Evolutionary conservation across 768 basidiomycete species (phyloP).

Genomic region (Hypholoma sublateritium): DNA sequence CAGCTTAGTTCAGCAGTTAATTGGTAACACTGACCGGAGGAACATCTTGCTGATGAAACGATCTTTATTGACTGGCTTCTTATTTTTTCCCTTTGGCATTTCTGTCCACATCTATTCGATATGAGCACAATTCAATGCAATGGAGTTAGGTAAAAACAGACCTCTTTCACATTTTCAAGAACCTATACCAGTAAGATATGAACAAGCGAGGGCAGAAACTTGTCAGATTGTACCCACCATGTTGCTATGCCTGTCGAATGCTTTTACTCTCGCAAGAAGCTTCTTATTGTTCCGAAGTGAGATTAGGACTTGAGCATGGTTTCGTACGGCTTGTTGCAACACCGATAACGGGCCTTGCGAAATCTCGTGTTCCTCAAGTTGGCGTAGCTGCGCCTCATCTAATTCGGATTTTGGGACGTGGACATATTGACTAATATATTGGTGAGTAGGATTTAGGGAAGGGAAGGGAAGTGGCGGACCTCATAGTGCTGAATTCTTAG

Average conservation of each 20-base stretch:
- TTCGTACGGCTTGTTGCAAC: slow-evolving; percentile 94
- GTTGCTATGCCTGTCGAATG: slow-evolving; percentile 98
- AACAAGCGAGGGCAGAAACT: slow-evolving; percentile 8
- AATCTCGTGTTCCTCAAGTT: slow-evolving; percentile 97
- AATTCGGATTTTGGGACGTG: slow-evolving; percentile 96
- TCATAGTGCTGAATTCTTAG: slow-evolving; percentile 29
- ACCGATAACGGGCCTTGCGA: slow-evolving; percentile 97
- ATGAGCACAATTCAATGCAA: neutral
- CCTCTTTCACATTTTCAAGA: slow-evolving; percentile 98
- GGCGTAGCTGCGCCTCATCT: slow-evolving; percentile 93
- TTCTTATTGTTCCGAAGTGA: slow-evolving; percentile 99
- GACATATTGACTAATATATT: slow-evolving; percentile 80
- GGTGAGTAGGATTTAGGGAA: slow-evolving; percentile 7
- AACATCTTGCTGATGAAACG: slow-evolving; percentile 99
- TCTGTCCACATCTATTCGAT: slow-evolving; percentile 97
- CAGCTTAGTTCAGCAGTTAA: slow-evolving; percentile 3
- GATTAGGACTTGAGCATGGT: slow-evolving; percentile 96
- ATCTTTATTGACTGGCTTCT: slow-evolving; percentile 99
- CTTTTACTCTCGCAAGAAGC: slow-evolving; percentile 91
- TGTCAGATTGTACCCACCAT: slow-evolving; percentile 62
- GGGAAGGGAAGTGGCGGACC: slow-evolving; percentile 22
- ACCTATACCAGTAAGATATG: slow-evolving; percentile 50
- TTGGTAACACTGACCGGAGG: slow-evolving; percentile 57
- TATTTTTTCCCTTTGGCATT: slow-evolving; percentile 95
- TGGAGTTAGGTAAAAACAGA: slow-evolving; percentile 25